These are phyloP conservation scores for Malassezia psittaci DNA, from an alignment of 1,284 basidiomycete genomes.

Conservation along the genomic window DNA sequence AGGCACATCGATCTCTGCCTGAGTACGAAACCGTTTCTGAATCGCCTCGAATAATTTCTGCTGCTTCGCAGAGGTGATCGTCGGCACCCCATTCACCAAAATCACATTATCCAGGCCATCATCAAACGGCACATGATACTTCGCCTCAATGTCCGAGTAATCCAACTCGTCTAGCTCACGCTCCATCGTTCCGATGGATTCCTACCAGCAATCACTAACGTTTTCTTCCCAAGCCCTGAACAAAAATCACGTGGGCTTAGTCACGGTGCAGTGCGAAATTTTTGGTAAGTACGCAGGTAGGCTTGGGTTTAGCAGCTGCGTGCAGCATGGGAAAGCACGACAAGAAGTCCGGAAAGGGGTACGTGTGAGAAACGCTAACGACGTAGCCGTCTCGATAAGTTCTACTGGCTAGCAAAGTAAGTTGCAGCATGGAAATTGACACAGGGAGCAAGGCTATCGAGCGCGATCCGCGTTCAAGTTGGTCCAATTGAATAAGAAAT, in stretches of 20 bases:
- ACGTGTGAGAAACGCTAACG: background rate
- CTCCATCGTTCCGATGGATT: slow-evolving; percentile 48
- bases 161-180: slow-evolving; percentile 61
- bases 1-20: slow-evolving; percentile 46
- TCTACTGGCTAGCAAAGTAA: slow-evolving; percentile 52
- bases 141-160: slow-evolving; percentile 85
- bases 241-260: slow-evolving; percentile 14
- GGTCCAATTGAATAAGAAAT: slow-evolving; percentile 98
- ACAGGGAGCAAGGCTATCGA: slow-evolving; percentile 82
- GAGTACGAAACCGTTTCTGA: slow-evolving; percentile 47
- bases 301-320: background rate
- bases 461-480: slow-evolving; percentile 99
- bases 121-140: slow-evolving; percentile 52
- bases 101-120: slow-evolving; percentile 50
- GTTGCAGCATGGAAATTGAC: background rate
- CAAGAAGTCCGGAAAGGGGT: slow-evolving; percentile 46
- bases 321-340: slow-evolving; percentile 39
- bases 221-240: slow-evolving; percentile 10
- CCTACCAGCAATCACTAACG: background rate
- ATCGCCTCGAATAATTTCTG: slow-evolving; percentile 49
- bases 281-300: background rate
- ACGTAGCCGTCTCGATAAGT: slow-evolving; percentile 42
- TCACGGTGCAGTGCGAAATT: background rate
- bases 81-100: slow-evolving; percentile 49
- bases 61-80: slow-evolving; percentile 46